These are phyloP conservation scores for Phaeosphaeriaceae sp. DNA, from an alignment of 2,329 filamentous ascomycete genomes.

Conservation along the genomic window DNA sequence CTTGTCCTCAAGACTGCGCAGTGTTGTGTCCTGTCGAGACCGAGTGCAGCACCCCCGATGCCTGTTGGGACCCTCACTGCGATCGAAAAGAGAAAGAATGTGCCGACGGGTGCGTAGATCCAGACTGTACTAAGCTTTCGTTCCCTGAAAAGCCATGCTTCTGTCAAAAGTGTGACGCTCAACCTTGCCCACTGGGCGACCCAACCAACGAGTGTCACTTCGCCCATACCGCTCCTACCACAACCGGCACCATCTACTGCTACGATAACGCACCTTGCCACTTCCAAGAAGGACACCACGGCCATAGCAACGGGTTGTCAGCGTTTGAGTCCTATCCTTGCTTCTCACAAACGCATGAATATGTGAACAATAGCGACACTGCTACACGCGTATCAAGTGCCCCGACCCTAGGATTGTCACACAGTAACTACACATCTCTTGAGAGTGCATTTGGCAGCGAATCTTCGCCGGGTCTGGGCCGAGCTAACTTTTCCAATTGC, in stretches of 20 bases:
- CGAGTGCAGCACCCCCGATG: slow-evolving; percentile 20
- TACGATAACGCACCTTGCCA: slow-evolving; percentile 43
- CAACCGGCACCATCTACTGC: slow-evolving; percentile 42
- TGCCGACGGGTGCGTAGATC: slow-evolving; percentile 41
- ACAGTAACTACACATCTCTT: slow-evolving; percentile 41
- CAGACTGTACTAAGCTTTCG: slow-evolving; percentile 42
- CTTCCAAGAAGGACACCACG: slow-evolving; percentile 38
- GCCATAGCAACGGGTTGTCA: slow-evolving; percentile 26
- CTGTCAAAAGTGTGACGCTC: slow-evolving; percentile 42
- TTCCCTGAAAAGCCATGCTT: slow-evolving; percentile 42
- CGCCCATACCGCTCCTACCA: slow-evolving; percentile 38
- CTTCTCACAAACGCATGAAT: slow-evolving; percentile 35
- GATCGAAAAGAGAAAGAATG: slow-evolving; percentile 35
- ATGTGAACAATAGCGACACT: slow-evolving; percentile 19
- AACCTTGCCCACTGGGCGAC: slow-evolving; percentile 41
- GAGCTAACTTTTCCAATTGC: slow-evolving; percentile 25
- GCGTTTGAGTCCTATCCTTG: slow-evolving; percentile 40
- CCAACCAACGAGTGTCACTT: slow-evolving; percentile 40
- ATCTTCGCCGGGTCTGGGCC: slow-evolving; percentile 25
- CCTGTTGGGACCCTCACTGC: slow-evolving; percentile 48
- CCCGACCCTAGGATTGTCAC: slow-evolving; percentile 38
- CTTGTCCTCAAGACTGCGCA: slow-evolving; percentile 31
- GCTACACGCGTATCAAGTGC: slow-evolving; percentile 34
- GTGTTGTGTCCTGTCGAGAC: slow-evolving; percentile 36
- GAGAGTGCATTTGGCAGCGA: slow-evolving; percentile 38